Percentiles rank a stretch among this genome's conserved stretches.
Conservation (phyloP, 2,329 filamentous ascomycete species). For the Colletotrichum spinosum region DNA sequence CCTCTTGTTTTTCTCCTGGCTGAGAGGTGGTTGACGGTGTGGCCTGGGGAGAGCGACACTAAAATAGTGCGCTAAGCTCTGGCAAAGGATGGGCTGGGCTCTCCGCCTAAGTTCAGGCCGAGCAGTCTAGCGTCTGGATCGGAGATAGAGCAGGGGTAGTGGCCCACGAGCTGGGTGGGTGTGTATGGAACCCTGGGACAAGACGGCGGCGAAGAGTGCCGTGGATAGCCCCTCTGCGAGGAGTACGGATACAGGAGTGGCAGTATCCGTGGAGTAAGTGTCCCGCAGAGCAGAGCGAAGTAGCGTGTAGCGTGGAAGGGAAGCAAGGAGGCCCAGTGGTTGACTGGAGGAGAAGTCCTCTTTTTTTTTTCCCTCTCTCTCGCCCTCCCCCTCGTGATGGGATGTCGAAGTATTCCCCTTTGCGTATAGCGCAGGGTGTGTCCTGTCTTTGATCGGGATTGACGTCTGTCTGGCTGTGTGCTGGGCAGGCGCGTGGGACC, state of each 20-base stretch:
- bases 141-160: slow-evolving; percentile 37
- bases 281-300: neutral
- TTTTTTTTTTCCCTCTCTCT: too few relatives aligned
- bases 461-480: slow-evolving; percentile 34
- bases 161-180: slow-evolving; percentile 31
- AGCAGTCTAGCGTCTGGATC: slow-evolving; percentile 38
- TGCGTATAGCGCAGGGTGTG: slow-evolving; percentile 36
- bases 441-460: slow-evolving; percentile 29
- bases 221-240: slow-evolving; percentile 26
- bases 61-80: slow-evolving; percentile 39
- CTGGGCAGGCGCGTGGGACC: slow-evolving; percentile 28
- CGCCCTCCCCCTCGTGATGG: slow-evolving; percentile 9
- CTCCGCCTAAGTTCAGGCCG: slow-evolving; percentile 37
- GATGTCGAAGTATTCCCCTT: slow-evolving; percentile 33
- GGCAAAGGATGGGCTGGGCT: slow-evolving; percentile 39
- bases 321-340: slow-evolving; percentile 19
- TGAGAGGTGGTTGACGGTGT: slow-evolving; percentile 31
- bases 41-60: slow-evolving; percentile 40
- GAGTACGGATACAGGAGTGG: neutral
- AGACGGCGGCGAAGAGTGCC: slow-evolving; percentile 34
- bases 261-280: too few relatives aligned
- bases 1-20: slow-evolving; percentile 18
- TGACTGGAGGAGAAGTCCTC: slow-evolving; percentile 17
- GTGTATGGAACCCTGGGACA: slow-evolving; percentile 28
- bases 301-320: slow-evolving; percentile 13